phyloP scores from a whole-genome alignment of 768 basidiomycete species.

The Hericium alpestre region DNA sequence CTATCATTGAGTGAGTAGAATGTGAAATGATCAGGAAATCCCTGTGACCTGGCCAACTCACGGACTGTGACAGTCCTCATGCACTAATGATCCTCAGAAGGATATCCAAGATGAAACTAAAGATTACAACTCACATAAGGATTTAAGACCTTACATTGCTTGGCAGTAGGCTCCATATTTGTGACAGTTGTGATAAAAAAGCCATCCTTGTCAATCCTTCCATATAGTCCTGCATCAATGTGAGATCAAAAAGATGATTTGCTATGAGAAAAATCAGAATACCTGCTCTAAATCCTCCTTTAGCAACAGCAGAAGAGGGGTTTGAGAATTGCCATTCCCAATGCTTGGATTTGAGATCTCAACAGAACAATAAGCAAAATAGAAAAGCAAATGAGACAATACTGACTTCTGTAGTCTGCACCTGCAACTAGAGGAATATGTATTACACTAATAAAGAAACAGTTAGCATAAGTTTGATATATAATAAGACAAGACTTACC shows the following conservation, averaged over 20 bases:
- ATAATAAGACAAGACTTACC: slow-evolving; percentile 28
- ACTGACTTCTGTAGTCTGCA: slow-evolving; percentile 58
- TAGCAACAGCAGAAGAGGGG: slow-evolving; percentile 48
- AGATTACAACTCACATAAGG: slow-evolving; percentile 37
- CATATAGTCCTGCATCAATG: slow-evolving; percentile 36
- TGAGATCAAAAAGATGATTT: not conserved
- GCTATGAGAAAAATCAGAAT: not conserved
- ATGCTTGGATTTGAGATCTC: slow-evolving; percentile 34
- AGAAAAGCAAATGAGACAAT: not conserved
- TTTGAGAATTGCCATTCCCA: slow-evolving; percentile 54
- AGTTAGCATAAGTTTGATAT: not conserved
- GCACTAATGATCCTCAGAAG: slow-evolving; percentile 30
- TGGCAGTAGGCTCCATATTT: slow-evolving; percentile 70
- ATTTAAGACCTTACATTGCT: slow-evolving; percentile 61
- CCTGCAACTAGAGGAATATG: slow-evolving; percentile 43
- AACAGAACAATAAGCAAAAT: not conserved
- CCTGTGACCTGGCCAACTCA: slow-evolving; percentile 72
- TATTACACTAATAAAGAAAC: slow-evolving; percentile 35
- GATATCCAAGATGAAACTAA: not conserved
- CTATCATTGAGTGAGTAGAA: slow-evolving; percentile 44
- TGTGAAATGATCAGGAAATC: slow-evolving; percentile 66
- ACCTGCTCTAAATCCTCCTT: slow-evolving; percentile 42
- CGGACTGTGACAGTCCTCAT: slow-evolving; percentile 63
- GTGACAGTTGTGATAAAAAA: slow-evolving; percentile 71
- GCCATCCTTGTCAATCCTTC: slow-evolving; percentile 42